Base-by-base conservation (phyloP, 129 eudicot species). In the Flaveria brownii region DNA sequence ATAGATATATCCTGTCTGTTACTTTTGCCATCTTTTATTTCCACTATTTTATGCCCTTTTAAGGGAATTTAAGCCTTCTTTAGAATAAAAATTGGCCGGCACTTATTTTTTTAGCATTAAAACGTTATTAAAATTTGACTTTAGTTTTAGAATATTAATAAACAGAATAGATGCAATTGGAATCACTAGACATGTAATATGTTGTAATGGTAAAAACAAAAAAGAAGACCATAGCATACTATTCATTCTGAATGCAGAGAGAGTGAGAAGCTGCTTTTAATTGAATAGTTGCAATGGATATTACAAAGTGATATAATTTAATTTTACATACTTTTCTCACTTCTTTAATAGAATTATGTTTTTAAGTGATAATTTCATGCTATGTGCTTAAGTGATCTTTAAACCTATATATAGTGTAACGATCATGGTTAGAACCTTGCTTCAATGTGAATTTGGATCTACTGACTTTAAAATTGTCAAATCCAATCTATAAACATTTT, bases 341-440 rank as follows among this genome's bases (percentile, higher is more conserved):
- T 20, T 7, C n/a, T 11, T 60, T 4, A 60, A 26, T 10, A 59
- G n/a, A 60, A 16, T 33, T 56, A 20, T 26, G 15, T 26, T 71
- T 42, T 36, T 2, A 47, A 16, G 15, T 22, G 43, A 13, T 10
- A 50, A 28, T 26, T 26, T 0, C 13, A n/a, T 46, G 18, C 60
- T 14, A 46, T 64, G 41, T 76, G 55, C 42, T 66, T 66, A 51
- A 30, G 30, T 50, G 9, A 17, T 51, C 23, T 65, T 64, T 25
- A 70, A 23, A 18, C 17, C 33, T 47, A 9, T 63, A 50, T 50
- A 4, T 14, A 20, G 63, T 56, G 20, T 20, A 59, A 11, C 22
- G 42, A 45, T 59, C 57, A 45, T 25, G 30, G 54, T 59, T 46
- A 43, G 78, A n/a, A 46, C 45, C 30, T 25, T 60, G 13, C 12